Base-by-base conservation (phyloP, 345 rosid genomes). In the Camelina neglecta region DNA sequence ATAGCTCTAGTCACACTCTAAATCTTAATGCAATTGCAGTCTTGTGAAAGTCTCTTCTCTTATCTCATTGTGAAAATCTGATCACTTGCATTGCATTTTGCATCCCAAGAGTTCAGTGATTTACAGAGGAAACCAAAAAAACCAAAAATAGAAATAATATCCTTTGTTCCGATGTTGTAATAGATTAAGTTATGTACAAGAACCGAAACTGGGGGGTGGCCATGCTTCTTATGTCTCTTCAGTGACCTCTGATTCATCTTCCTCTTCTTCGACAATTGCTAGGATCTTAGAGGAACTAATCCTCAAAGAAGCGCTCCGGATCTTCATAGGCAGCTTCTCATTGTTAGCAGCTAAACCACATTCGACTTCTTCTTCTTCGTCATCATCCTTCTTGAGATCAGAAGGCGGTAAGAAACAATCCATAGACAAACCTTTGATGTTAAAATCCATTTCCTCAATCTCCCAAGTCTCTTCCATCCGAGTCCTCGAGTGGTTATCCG, bases 371-470 rank as follows among this genome's bases (percentile, higher is more conserved):
- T 74, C 64, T 77, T 76, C 85, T 38, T 91, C 86, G 26, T 91
- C 90, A 35, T 86, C 96, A 54, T 86, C 93, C 15, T 85, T 88
- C 82, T 86, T 95, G 66, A 92, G 66, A 64, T 95, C 99, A 59
- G 88, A 83, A 6, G 99, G 99, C 1, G 97, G 97, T 73, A 95
- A 81, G 81, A 95, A 95, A 76, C 96, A 92, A 39, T 95, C 99
- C 84, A 82, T 88, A 0, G 93, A 84, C 80, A 95, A 65, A 13
- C 99, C 99, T n/a, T 86, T 83, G 0, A 95, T 86, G 80, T 95
- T 95, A 71, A 95, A 95, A 67, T 92, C 99, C 55, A 92, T 83
- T 76, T 95, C 99, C 71, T 95, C 97, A 15, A 95, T 95, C 7
- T 77, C 68, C 99, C 99, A 95, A 6, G 75, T 65, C 82, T 95